Evolutionary conservation across 768 basidiomycete genomes (phyloP).

Genomic region (Hortiboletus campestris): DNA sequence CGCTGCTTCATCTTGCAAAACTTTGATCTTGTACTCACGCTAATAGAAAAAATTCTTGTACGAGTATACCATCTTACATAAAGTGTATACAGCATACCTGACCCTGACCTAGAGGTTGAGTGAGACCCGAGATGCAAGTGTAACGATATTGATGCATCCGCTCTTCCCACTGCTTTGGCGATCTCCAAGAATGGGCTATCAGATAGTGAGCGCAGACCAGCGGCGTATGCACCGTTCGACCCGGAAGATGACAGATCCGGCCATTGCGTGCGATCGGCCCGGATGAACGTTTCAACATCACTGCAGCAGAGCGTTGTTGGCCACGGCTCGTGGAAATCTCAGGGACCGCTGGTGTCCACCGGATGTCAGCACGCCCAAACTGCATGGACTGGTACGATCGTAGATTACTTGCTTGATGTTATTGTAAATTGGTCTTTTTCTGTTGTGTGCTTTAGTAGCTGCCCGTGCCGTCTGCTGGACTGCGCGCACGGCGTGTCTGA

Average conservation of each 20-base stretch:
- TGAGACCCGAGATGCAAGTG: neutral
- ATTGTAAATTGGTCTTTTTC: neutral
- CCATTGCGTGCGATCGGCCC: too few relatives aligned
- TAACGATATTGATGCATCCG: too few relatives aligned
- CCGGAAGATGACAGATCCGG: too few relatives aligned
- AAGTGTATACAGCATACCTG: constrained; percentile 1
- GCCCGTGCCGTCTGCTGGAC: too few relatives aligned
- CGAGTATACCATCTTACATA: constrained; percentile 1
- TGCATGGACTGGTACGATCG: too few relatives aligned
- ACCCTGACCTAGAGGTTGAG: neutral
- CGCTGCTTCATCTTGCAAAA: neutral
- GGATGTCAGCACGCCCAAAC: neutral
- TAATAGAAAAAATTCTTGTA: neutral
- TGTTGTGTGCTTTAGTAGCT: neutral
- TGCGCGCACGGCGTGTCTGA: neutral
- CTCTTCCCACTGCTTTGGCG: neutral
- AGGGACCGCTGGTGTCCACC: neutral
- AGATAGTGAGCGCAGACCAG: neutral
- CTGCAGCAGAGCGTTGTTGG: too few relatives aligned
- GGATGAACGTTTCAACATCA: too few relatives aligned
- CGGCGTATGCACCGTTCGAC: too few relatives aligned
- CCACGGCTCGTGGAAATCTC: neutral
- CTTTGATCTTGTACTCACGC: neutral
- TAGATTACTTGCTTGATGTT: neutral
- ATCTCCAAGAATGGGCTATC: neutral